Evolutionary conservation across 441 rosid species (phyloP).

Genomic region (Kokia cookei): DNA sequence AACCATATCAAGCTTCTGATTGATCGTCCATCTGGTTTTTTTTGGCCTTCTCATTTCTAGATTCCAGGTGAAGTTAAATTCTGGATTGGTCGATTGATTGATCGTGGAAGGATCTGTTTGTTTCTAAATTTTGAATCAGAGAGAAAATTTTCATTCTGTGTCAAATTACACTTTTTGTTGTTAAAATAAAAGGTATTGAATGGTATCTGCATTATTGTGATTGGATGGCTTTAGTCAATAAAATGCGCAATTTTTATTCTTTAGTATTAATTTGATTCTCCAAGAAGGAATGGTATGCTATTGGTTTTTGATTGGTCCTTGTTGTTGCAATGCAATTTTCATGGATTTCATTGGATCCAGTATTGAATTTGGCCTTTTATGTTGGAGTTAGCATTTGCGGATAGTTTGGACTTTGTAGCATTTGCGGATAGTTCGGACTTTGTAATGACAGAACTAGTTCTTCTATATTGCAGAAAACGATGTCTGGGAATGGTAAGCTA

Average conservation of each 20-base stretch:
- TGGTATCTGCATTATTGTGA: neutral
- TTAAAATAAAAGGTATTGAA: conserved; percentile 12
- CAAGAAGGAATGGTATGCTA: too few species aligned
- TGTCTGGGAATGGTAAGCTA: conserved; percentile 65
- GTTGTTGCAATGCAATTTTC: neutral
- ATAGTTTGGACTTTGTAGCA: neutral
- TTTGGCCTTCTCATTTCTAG: conserved; percentile 7
- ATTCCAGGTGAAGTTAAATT: conserved; percentile 20
- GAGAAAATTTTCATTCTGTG: neutral
- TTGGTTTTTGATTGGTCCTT: neutral
- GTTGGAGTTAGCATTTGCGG: neutral
- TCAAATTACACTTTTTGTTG: conserved; percentile 4
- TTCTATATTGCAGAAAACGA: conserved; percentile 30
- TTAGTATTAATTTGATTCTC: too few species aligned
- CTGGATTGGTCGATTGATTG: neutral
- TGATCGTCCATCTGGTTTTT: conserved; percentile 12
- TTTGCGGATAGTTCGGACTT: neutral
- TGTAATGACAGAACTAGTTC: neutral
- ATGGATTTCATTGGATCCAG: conserved; percentile 8
- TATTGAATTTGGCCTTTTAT: neutral
- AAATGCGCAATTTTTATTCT: neutral
- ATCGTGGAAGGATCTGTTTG: conserved; percentile 33
- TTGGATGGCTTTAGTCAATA: neutral
- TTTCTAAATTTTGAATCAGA: conserved; percentile 29
- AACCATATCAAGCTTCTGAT: neutral